Evolutionary conservation across 768 basidiomycete species (phyloP), one percentile per base, ranked within the genome.

Genomic region (Fibroporia radiculosa): DNA sequence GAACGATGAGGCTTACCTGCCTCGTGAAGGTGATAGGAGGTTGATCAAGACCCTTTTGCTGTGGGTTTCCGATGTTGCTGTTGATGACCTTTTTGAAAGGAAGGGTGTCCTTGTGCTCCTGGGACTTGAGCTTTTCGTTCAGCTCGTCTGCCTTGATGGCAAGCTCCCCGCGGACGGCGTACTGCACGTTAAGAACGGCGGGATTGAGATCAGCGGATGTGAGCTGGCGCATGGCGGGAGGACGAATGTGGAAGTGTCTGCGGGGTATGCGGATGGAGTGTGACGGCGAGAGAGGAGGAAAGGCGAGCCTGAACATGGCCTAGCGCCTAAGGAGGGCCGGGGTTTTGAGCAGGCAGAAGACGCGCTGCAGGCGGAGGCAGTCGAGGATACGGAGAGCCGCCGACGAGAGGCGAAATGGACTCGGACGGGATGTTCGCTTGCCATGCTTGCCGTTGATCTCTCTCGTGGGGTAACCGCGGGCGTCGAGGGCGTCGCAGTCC

Each of bases 61-160:
- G 95, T 0, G 96, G 95, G 59, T 99, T 98, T 8, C 95, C 95
- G 48, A 99, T 99, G 68, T 98, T 99, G 49, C 91, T 90, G 23
- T 80, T 85, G 62, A 96, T 95, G 64, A 98, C 74, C 55, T 79
- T 77, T 61, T 80, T 75, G 65, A 98, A 99, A 13, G 92, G 91
- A 13, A 97, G 73, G 47, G 69, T 60, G 20, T 67, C 66, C 46
- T 69, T 60, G 19, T 68, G 66, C 45, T 72, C 39, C 1, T 48
- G 51, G 4, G 40, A 64, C 64, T 79, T 76, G 58, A 98, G 77
- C 54, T 72, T 65, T 40, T 82, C 82, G 44, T 84, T 75, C 54
- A 87, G 81, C 42, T 78, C 69, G 64, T 97, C 93, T 0, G 95
- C 91, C 62, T 86, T 89, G 69, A 97, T 88, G 3, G 95, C 92